Base-by-base conservation (phyloP, 495 filamentous ascomycete genomes). In the Tuber aestivum region DNA sequence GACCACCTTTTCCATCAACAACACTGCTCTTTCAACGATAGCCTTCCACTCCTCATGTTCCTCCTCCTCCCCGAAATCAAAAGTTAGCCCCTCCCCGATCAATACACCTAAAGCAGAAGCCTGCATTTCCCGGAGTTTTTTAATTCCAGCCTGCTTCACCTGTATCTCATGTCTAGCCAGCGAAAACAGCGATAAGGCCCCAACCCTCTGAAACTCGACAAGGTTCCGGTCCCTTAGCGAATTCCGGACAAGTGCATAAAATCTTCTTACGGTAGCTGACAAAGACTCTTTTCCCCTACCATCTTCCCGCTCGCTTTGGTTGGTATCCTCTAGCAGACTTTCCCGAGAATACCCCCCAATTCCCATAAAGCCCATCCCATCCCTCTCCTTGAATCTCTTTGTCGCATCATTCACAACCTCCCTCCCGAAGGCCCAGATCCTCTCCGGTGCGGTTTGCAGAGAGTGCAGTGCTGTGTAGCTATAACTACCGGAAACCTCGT, bases 61-160 rank as follows among this genome's bases (percentile, higher is more conserved):
- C 45, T 85, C 83, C 16, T 86, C 85, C 37, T 89, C 84, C 7
- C 85, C 84, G 7, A 83, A 79, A 50, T 86, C 85, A 73, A 94
- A 91, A 44, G 86, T 88, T 42, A 97, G 86, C 12, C 92, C 93
- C 78, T 95, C 91, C 71, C 93, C 92, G 82, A 97, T 89, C 5
- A 98, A 87, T 18, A 97, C 87, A 4, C 95, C 95, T 7, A 98
- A 85, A 20, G 92, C 93, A 80, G 91, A 92, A n/a, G 95, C 93
- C 74, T 92, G 92, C 83, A 93, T 88, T 81, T 93, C 89, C 61
- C 91, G 89, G 56, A 94, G 86, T 70, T 86, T 86, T 76, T 87
- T 88, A 45, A 99, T 87, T 20, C 83, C 84, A n/a, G 86, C 85
- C 83, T 89, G 90, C 81, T 95, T 97, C 72, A 85, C 83, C 27